phyloP scores from a whole-genome alignment of 2,329 filamentous ascomycete species.

The Paraphoma sp. region DNA sequence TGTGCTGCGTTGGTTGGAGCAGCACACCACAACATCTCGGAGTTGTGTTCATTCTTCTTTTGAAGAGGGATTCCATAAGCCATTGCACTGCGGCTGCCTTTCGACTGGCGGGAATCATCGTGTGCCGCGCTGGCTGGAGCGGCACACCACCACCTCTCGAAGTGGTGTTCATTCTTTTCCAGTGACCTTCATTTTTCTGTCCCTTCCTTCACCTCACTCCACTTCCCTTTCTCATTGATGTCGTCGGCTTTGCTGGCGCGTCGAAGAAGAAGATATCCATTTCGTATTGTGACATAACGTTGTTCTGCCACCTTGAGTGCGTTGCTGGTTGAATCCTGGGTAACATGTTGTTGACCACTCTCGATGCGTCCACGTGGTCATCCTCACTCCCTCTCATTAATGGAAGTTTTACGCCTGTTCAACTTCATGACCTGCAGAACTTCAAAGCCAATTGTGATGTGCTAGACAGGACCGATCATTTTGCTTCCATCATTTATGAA shows the following conservation, averaged over 20 bases:
- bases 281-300: not conserved
- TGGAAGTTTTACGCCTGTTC: no score
- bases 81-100: not conserved
- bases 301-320: not conserved
- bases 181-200: not conserved
- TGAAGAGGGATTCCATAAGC: not conserved
- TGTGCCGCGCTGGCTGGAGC: constrained; percentile 1
- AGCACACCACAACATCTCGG: not conserved
- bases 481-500: no score
- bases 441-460: no score
- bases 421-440: no score
- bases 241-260: constrained; percentile 4
- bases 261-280: constrained; percentile 6
- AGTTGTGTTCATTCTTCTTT: not conserved
- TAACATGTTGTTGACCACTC: not conserved
- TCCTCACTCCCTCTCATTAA: no score
- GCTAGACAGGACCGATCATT: no score
- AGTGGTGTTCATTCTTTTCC: not conserved
- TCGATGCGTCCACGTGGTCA: not conserved
- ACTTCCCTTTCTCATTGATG: constrained; percentile 5
- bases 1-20: not conserved
- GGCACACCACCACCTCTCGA: not conserved
- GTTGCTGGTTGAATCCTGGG: no score
- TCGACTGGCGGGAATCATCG: constrained; percentile 8
- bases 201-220: not conserved